Conservation (phyloP, 2,329 filamentous ascomycete species). For the Trichoderma aggressivum region DNA sequence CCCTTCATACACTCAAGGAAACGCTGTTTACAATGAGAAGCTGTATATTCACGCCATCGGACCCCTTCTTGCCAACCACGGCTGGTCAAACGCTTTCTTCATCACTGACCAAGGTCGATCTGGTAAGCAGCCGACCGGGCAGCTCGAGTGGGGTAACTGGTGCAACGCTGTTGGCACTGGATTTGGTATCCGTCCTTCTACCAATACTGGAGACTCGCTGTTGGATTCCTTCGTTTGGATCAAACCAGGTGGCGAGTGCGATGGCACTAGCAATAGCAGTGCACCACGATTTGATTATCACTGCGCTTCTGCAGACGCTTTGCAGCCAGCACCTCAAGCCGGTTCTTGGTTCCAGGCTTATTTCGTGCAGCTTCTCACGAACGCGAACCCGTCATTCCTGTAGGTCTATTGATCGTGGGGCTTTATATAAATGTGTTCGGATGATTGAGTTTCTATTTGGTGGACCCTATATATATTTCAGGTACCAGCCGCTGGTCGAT, state of each 20-base stretch:
- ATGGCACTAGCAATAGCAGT: conserved; percentile 1
- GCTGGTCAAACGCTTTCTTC: background rate
- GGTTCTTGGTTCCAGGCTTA: conserved; percentile 11
- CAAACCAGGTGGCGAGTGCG: conserved; percentile 5
- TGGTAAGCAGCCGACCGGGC: conserved; percentile 3
- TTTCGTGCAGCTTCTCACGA: conserved; percentile 10
- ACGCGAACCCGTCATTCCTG: conserved; percentile 7
- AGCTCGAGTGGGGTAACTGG: background rate
- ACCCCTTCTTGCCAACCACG: background rate
- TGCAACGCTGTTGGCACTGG: conserved; percentile 4
- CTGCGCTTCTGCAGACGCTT: background rate
- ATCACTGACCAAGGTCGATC: conserved; percentile 9
- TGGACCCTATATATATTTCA: background rate
- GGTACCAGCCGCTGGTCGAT: background rate
- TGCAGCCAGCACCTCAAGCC: conserved; percentile 2
- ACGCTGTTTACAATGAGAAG: conserved; percentile 1
- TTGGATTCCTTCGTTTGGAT: conserved; percentile 3
- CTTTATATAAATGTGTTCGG: background rate
- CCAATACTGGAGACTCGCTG: background rate
- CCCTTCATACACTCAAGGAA: conserved; percentile 2
- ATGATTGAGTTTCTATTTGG: background rate
- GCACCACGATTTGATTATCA: conserved; percentile 1
- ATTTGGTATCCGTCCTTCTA: background rate
- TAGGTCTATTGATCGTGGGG: background rate
- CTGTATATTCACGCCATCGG: background rate